These are phyloP conservation scores for Angomonas deanei DNA, from an alignment of 208 protist genomes.

Conservation along the genomic window DNA sequence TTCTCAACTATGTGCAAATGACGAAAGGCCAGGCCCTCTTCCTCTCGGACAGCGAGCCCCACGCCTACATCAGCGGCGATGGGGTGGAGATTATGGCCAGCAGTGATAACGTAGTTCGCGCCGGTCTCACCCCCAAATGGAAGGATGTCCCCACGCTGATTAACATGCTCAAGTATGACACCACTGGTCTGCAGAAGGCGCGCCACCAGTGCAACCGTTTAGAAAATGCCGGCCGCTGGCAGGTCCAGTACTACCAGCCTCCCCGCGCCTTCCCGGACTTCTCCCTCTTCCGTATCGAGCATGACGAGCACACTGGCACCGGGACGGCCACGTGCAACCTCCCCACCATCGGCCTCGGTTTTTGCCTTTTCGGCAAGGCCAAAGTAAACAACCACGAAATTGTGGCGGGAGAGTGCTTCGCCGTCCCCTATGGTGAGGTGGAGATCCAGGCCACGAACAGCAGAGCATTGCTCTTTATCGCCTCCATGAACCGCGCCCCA, in stretches of 20 bases:
- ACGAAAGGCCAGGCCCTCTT: constrained; percentile 95
- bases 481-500: constrained; percentile 55
- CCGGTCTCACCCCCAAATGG: constrained; percentile 96
- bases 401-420: constrained; percentile 66
- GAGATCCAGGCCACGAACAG: constrained; percentile 42
- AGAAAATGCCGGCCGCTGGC: constrained; percentile 37
- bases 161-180: constrained; percentile 90
- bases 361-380: constrained; percentile 65
- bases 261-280: constrained; percentile 79
- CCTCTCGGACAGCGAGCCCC: constrained; percentile 95
- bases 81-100: constrained; percentile 97
- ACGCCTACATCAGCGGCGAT: constrained; percentile 96
- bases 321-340: constrained; percentile 35
- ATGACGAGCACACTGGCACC: constrained; percentile 23
- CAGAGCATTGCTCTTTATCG: constrained; percentile 70
- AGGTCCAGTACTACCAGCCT: constrained; percentile 83
- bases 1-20: constrained; percentile 95
- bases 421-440: constrained; percentile 66
- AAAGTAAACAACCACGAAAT: constrained; percentile 67
- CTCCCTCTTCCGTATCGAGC: constrained; percentile 70
- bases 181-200: constrained; percentile 50
- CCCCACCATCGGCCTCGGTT: constrained; percentile 82
- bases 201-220: constrained; percentile 31
- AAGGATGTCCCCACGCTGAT: constrained; percentile 93
- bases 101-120: constrained; percentile 97